A percentile compares a stretch with the other conserved stretches of the same genome.
phyloP scores from a whole-genome alignment of 371 early-diverging fungal species.

The Mortierella sp. region DNA sequence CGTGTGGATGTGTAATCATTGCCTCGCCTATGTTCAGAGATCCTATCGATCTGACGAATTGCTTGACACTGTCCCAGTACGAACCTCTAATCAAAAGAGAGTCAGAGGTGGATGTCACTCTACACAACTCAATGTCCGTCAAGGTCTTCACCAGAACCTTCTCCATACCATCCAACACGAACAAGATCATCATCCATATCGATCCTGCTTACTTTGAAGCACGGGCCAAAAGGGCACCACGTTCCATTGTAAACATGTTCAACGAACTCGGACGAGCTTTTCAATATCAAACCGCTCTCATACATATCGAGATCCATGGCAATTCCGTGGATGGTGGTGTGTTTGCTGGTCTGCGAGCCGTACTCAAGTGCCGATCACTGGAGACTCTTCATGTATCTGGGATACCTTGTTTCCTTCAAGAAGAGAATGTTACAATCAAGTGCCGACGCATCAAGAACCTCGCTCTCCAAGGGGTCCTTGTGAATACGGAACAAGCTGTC shows the following conservation, averaged over 20 bases:
- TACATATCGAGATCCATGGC: not conserved
- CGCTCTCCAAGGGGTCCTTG: not conserved
- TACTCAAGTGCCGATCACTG: not conserved
- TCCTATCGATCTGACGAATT: too few relatives aligned
- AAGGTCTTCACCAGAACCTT: not conserved
- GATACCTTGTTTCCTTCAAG: not conserved
- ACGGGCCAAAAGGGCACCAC: not conserved
- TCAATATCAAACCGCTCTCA: not conserved
- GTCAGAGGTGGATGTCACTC: not conserved
- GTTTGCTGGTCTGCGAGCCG: not conserved
- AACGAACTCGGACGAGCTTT: not conserved
- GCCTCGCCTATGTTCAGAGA: too few relatives aligned
- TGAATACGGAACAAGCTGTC: not conserved
- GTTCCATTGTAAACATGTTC: not conserved
- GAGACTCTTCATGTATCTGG: not conserved
- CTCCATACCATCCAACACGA: not conserved
- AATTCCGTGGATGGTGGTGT: not conserved
- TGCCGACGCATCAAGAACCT: not conserved
- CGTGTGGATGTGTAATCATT: too few relatives aligned
- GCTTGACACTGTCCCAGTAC: too few relatives aligned
- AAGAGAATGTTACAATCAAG: not conserved
- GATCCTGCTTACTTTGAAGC: not conserved
- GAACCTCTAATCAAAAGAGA: not conserved
- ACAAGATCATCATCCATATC: not conserved
- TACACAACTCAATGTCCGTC: not conserved